Conservation (phyloP, 495 filamentous ascomycete species). For the Neurospora cerealis region DNA sequence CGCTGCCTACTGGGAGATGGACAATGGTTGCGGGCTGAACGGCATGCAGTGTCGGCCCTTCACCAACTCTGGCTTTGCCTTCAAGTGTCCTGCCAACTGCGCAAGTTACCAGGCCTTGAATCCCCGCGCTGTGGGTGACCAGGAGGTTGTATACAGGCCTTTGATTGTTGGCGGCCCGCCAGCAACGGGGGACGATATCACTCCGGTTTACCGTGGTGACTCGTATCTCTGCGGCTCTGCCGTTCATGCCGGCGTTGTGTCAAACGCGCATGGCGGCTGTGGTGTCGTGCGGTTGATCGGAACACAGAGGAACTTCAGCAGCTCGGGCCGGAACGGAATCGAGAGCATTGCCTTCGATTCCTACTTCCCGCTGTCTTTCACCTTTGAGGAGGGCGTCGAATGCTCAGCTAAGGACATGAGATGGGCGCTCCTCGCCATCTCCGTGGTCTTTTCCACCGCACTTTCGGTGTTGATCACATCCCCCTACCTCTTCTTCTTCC, state of each 20-base stretch:
- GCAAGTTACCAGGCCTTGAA: constrained; percentile 54
- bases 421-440: constrained; percentile 68
- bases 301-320: constrained; percentile 3
- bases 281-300: constrained; percentile 23
- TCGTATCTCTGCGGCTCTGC: constrained; percentile 76
- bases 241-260: constrained; percentile 39
- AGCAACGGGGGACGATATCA: constrained; percentile 23
- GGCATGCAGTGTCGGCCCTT: constrained; percentile 79
- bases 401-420: constrained; percentile 55
- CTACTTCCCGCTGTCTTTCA: constrained; percentile 51
- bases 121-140: constrained; percentile 62
- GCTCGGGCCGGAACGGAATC: constrained; percentile 11
- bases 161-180: constrained; percentile 68
- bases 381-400: constrained; percentile 41
- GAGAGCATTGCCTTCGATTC: constrained; percentile 33
- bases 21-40: constrained; percentile 69
- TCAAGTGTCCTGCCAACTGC: constrained; percentile 75
- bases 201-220: constrained; percentile 27
- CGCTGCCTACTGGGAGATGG: constrained; percentile 52
- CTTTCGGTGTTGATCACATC: constrained; percentile 63
- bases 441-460: constrained; percentile 52
- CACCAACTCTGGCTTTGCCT: constrained; percentile 54
- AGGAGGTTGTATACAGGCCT: constrained; percentile 58
- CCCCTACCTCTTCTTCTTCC: constrained; percentile 59
- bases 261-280: constrained; percentile 60